These are phyloP conservation scores for Bolboschoenus planiculmis DNA, from an alignment of 176 grass and related monocot genomes.

Conservation along the genomic window DNA sequence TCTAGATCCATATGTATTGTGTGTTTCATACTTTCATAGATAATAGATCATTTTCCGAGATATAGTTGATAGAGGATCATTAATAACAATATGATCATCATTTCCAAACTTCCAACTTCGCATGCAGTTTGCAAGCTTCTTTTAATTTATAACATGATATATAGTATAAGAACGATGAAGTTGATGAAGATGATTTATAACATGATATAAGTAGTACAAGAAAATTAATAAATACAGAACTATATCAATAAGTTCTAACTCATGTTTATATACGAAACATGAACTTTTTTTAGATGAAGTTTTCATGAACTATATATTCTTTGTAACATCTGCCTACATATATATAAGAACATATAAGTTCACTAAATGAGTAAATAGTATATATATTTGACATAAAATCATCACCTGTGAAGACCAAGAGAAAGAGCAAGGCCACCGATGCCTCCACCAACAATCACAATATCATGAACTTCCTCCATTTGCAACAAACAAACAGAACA, in stretches of 20 bases:
- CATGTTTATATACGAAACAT: not conserved
- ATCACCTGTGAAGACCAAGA: conserved; percentile 34
- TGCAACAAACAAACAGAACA: not conserved
- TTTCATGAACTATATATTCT: not conserved
- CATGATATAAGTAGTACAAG: not conserved
- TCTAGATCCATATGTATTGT: too few relatives aligned
- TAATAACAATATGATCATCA: too few relatives aligned
- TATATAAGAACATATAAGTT: not conserved
- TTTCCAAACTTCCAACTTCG: too few relatives aligned
- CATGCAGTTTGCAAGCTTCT: too few relatives aligned
- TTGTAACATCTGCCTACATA: not conserved
- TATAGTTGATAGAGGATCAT: too few relatives aligned
- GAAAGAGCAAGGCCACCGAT: conserved; percentile 45
- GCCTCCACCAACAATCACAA: conserved; percentile 44
- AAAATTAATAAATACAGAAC: not conserved
- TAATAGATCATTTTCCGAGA: too few relatives aligned
- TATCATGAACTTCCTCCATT: conserved; percentile 22
- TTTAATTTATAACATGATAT: not conserved
- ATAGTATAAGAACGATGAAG: not conserved
- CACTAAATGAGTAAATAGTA: not conserved
- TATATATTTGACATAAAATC: not conserved
- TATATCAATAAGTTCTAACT: not conserved
- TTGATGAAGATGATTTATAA: not conserved
- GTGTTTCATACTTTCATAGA: too few relatives aligned
- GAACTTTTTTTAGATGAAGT: not conserved